Evolutionary conservation across 306 rosid genomes (phyloP).

Genomic region (Gillenia trifoliata): DNA sequence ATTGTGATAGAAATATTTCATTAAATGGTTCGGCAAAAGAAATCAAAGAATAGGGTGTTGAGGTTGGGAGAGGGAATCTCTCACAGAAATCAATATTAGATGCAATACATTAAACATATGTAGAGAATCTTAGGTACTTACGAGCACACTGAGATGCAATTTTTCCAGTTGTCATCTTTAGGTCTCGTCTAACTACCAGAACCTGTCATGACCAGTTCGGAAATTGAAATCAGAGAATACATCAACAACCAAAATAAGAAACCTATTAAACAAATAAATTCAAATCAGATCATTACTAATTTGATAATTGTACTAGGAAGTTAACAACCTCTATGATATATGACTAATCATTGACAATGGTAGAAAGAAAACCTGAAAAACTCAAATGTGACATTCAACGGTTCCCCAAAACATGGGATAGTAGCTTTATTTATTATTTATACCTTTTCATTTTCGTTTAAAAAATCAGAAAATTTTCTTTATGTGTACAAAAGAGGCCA

Average conservation of each 20-base stretch:
- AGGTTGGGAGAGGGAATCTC: not conserved
- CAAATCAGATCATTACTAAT: not conserved
- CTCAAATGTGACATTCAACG: not conserved
- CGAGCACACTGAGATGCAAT: constrained; percentile 99
- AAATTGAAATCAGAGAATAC: constrained; percentile 20
- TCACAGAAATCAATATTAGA: not conserved
- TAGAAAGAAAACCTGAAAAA: not conserved
- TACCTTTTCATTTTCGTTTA: not conserved
- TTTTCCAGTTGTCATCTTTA: constrained; percentile 89
- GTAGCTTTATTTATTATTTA: not conserved
- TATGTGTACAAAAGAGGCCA: not conserved
- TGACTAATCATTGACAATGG: not conserved
- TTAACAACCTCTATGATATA: not conserved
- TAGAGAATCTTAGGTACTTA: constrained; percentile 35
- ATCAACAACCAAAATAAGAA: constrained; percentile 6
- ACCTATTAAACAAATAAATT: not conserved
- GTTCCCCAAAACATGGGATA: not conserved
- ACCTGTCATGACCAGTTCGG: constrained; percentile 44
- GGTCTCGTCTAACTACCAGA: constrained; percentile 80
- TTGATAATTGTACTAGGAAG: not conserved
- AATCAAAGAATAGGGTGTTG: not conserved
- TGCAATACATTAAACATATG: not conserved
- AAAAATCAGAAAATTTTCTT: not conserved
- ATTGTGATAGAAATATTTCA: constrained; percentile 5
- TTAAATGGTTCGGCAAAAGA: not conserved